Evolutionary conservation across 2,329 filamentous ascomycete genomes (phyloP), one percentile per base, ranked within the genome.

Genomic region (Anthostomella pinea): DNA sequence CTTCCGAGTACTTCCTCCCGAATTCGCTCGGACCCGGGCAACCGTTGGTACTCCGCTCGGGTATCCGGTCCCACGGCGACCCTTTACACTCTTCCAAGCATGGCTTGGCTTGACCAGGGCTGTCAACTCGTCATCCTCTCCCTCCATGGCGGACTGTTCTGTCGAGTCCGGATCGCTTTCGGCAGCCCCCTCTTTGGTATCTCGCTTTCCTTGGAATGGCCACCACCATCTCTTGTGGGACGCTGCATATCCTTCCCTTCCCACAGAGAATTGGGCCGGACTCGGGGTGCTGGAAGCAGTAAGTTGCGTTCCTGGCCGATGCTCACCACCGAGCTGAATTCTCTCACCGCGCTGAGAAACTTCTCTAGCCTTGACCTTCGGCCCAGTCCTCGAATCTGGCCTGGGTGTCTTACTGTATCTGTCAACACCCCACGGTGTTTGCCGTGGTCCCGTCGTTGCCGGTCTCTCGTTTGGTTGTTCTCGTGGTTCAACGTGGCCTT

Each of bases 41-140:
- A 8, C 13, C 8, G 16, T 26, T 17, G 13, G 18, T 13, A 9
- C 17, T 6, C 20, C 19, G n/a, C 20, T 20, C 6, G 39, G 33
- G 28, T 34, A 38, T 8, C 10, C 13, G 15, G 29, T 37, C 24
- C 20, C 13, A 6, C 29, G 38, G 6, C 38, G 34, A 13, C 17
- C 33, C 30, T 31, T 38, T 8, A 24, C 25, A n/a, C 15, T 33
- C 27, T 36, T 45, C 42, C 42, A 41, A 14, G 33, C 20, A 7
- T 17, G 9, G 7, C 25, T 29, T 7, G 33, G 30, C 10, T 33
- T 31, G 6, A 8, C 6, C 8, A 28, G 6, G 3, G 24, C 28
- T 13, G 25, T 8, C 3, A 39, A 21, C 16, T 38, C 33, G 7
- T 33, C 28, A 3, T 18, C 23, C 8, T 14, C 34, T 11, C 27